Percentiles rank a stretch among this genome's conserved stretches.
Conservation (phyloP, 768 basidiomycete genomes). For the Trametes maxima region DNA sequence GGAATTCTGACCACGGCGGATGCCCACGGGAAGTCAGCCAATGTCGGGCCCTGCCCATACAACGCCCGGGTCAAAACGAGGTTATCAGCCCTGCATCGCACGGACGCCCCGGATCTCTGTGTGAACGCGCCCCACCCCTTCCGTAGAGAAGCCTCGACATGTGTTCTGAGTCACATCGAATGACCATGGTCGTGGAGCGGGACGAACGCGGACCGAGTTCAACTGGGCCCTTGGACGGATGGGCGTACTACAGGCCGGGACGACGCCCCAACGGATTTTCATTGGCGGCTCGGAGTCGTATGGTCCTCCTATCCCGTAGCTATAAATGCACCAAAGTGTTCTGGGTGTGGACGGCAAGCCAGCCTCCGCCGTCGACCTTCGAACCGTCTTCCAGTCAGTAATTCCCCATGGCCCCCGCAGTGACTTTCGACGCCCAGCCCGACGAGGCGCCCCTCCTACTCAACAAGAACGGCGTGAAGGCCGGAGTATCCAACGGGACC, state of each 20-base stretch:
- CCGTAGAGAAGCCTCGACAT: slow-evolving; percentile 16
- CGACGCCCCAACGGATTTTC: neutral
- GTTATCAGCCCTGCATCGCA: neutral
- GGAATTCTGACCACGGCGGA: slow-evolving; percentile 1
- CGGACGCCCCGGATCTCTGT: neutral
- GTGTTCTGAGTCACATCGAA: slow-evolving; percentile 3
- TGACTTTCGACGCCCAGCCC: slow-evolving; percentile 33
- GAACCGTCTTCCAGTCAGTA: neutral
- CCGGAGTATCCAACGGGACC: slow-evolving; percentile 24
- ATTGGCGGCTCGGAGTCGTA: neutral
- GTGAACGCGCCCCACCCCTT: slow-evolving; percentile 11
- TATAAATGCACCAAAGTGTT: slow-evolving; percentile 10
- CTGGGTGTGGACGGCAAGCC: neutral
- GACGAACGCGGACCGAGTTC: slow-evolving; percentile 2
- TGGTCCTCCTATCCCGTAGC: neutral
- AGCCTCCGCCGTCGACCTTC: neutral
- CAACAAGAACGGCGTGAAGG: slow-evolving; percentile 28
- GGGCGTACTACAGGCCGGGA: neutral
- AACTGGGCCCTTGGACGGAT: neutral
- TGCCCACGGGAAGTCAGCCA: neutral
- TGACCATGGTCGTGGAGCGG: slow-evolving; percentile 15
- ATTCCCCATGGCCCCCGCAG: slow-evolving; percentile 41
- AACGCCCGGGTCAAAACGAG: neutral
- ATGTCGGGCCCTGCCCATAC: neutral
- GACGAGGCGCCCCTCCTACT: slow-evolving; percentile 27